A percentile compares a stretch with the other conserved stretches of the same genome.
These are phyloP conservation scores for Cyclostephanos invisitatus DNA, from an alignment of 108 stramenopile genomes.

Conservation along the genomic window DNA sequence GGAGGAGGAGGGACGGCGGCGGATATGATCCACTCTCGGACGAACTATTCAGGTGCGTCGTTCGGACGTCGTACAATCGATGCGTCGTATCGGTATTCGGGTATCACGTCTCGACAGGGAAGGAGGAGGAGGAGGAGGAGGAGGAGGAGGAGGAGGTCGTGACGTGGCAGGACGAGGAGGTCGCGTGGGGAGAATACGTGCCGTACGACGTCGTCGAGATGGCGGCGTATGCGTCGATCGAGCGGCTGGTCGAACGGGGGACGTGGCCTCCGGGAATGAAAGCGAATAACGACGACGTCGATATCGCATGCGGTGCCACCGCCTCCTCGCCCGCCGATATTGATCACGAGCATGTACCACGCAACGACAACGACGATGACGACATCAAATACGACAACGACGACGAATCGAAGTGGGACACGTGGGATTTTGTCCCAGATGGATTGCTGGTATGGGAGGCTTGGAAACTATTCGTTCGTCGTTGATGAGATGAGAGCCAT, in stretches of 20 bases:
- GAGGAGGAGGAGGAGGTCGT: conserved; percentile 14
- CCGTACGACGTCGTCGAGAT: conserved; percentile 55
- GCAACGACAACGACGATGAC: neutral
- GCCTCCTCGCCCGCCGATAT: too few species aligned
- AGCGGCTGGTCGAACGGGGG: conserved; percentile 42
- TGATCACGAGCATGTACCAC: too few species aligned
- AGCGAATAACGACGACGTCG: conserved; percentile 13
- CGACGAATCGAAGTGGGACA: conserved; percentile 18
- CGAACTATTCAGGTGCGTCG: conserved; percentile 60
- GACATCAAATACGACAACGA: neutral
- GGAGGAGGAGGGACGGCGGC: neutral
- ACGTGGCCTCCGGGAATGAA: conserved; percentile 62
- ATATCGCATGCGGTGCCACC: neutral
- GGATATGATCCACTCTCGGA: conserved; percentile 45
- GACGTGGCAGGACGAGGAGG: conserved; percentile 84
- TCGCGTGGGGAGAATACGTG: conserved; percentile 79
- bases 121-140: neutral
- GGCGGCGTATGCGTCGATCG: conserved; percentile 58
- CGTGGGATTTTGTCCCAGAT: conserved; percentile 86
- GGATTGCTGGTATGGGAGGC: conserved; percentile 81
- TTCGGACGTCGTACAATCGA: conserved; percentile 81
- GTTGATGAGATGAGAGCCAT: neutral
- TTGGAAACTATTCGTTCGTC: conserved; percentile 51
- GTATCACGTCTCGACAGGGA: conserved; percentile 44
- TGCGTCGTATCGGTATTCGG: conserved; percentile 74